Evolutionary conservation across 139 green algal genomes (phyloP), one percentile per base, ranked within the genome.

Genomic region (Haematococcus lacustris): DNA sequence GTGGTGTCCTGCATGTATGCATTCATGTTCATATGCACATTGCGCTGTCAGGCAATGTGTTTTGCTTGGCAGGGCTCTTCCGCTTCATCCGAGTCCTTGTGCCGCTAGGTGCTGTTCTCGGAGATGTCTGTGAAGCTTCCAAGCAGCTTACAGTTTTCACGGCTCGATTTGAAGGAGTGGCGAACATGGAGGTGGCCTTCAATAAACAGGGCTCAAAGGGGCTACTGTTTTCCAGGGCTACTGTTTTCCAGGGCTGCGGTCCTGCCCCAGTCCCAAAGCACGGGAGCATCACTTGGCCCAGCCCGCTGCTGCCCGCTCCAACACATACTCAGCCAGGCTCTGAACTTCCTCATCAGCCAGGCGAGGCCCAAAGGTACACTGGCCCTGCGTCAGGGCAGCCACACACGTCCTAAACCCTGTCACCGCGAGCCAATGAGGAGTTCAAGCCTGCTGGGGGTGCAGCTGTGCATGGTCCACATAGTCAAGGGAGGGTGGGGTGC

Each of bases 321-420:
- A 74, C 32, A 93, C 85, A 51, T 88, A 94, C 7, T 84, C 51
- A 2, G 82, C 74, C 51, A 95, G 75, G 38, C 74, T 70, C 34
- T 62, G 60, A 0, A 96, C 73, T 41, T 93, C 85, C 6, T 88
- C 82, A 70, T 94, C 88, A 23, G 71, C 81, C 35, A 95, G 65
- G 17, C 90, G 70, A 0, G 81, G 66, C 1, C 82, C 87, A 82
- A 96, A 96, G 0, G 90, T 95, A 75, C 90, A 96, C 68, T 90
- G 76, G 25, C 89, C 90, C 80, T 87, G 78, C 39, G 68, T 3
- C 17, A 3, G 9, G 7, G 34, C 63, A 32, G 32, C 7, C 5
- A 50, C 5, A 50, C 5, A 50, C 9, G 63, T 69, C 30, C 9
- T 28, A 43, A 17, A 51, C 5, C 5, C 63, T 5, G 9, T 26